A percentile compares a stretch with the other conserved stretches of the same genome.
Evolutionary conservation across 495 filamentous ascomycete species (phyloP).

Genomic region (Neurospora intermedia): DNA sequence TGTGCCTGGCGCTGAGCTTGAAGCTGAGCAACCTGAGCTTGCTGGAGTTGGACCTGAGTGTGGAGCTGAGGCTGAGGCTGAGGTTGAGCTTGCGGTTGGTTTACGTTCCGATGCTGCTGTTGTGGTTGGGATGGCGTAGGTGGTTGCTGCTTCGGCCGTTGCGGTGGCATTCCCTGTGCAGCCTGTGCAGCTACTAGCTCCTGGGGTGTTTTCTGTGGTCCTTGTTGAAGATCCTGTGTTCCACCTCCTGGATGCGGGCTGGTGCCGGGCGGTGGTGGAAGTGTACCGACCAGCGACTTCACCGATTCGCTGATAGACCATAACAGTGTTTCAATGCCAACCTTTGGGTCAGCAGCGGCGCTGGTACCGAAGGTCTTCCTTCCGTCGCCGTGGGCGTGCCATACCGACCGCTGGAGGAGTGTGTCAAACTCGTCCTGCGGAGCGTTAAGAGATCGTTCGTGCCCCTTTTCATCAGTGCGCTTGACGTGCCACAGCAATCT

Average conservation of each 20-base stretch:
- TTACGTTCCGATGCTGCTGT: neutral
- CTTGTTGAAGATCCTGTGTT: neutral
- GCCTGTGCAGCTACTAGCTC: neutral
- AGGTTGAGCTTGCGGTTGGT: neutral
- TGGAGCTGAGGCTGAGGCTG: neutral
- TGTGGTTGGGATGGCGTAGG: neutral
- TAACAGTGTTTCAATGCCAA: constrained; percentile 23
- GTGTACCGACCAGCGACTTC: constrained; percentile 15
- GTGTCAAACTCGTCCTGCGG: constrained; percentile 32
- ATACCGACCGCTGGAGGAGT: constrained; percentile 25
- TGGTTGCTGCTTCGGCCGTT: neutral
- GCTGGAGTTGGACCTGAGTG: constrained; percentile 2
- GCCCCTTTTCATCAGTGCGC: constrained; percentile 11
- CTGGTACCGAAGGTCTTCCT: constrained; percentile 25
- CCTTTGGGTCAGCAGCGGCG: constrained; percentile 21
- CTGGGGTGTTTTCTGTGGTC: neutral
- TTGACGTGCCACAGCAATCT: constrained; percentile 32
- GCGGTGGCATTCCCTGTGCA: neutral
- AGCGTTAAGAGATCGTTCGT: neutral
- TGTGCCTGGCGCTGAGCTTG: neutral
- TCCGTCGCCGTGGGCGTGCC: constrained; percentile 18
- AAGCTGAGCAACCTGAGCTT: neutral
- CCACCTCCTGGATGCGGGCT: neutral
- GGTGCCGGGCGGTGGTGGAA: constrained; percentile 2
- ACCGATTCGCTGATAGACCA: constrained; percentile 19